Base-by-base conservation (phyloP, 208 protist genomes). In the Leishmania mexicana region DNA sequence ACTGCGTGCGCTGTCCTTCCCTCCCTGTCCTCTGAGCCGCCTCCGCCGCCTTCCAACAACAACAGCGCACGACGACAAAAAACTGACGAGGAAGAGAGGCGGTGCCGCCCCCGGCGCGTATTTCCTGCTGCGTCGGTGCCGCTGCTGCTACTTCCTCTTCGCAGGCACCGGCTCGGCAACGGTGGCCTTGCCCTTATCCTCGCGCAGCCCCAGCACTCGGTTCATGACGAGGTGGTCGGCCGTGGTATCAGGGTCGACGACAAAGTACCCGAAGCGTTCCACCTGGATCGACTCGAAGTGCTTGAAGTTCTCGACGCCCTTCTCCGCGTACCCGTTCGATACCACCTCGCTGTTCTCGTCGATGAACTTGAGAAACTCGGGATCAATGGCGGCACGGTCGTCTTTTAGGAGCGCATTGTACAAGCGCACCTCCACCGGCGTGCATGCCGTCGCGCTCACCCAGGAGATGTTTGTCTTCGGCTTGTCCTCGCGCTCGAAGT, bases 231-330 rank as follows among this genome's bases (percentile, higher is more conserved):
- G 77, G 58, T 92, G 87, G 60, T 77, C 86, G 2, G 81, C 76
- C 53, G 28, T 85, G 42, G 90, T 96, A 84, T 98, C 94, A 28
- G 89, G 83, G 85, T 98, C 96, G 19, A 98, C 88, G 17, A 94
- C 92, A 77, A 97, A 98, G 90, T 98, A 98, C 42, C 95, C 96
- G 81, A 98, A 96, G 47, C 96, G 93, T 84, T 98, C 96, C 31
- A 91, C 94, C 88, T 98, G 96, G 40, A 98, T 87, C 7, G 93
- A 96, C 78, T 95, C 90, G 82, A 94, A 95, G 17, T 83, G 75
- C 68, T 90, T 91, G 35, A 93, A 65, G 1, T 51, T 49, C 57
- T 79, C 81, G 42, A 97, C 80, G 42, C 76, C 77, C 65, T 83
- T 84, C 87, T 98, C 96, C 28, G 91, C 93, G 67, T 89, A 93